Percentiles rank a stretch among this genome's conserved stretches.
phyloP scores from a whole-genome alignment of 306 rosid genomes.

The Quercus alba region DNA sequence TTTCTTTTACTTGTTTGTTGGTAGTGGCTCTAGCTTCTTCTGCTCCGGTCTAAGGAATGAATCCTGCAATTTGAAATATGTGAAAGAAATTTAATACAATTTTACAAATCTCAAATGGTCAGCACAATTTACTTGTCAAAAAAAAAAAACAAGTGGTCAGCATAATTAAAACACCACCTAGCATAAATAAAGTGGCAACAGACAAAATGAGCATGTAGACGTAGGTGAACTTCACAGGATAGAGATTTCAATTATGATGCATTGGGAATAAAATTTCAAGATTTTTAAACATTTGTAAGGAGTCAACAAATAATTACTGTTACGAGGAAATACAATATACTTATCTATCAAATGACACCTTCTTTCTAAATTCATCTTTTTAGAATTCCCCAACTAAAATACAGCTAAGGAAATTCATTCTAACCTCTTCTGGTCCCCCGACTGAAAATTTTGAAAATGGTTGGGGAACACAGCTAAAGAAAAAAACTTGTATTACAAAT shows the following conservation, averaged over 20 bases:
- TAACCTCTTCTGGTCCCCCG: neutral
- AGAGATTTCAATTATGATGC: neutral
- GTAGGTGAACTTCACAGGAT: neutral
- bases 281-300: neutral
- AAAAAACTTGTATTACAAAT: neutral
- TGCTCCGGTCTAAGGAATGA: conserved; percentile 44
- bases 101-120: no score
- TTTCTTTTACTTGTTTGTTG: conserved; percentile 38
- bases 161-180: neutral
- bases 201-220: neutral
- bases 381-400: neutral
- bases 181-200: neutral
- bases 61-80: conserved; percentile 41
- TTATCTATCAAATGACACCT: neutral
- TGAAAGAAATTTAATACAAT: no score
- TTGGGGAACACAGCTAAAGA: neutral
- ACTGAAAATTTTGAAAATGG: neutral
- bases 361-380: neutral
- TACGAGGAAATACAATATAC: neutral
- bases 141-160: neutral
- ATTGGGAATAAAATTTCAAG: neutral
- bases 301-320: neutral
- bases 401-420: no score
- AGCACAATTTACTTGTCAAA: no score
- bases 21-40: conserved; percentile 36